Conservation (phyloP, 768 basidiomycete species). For the Lactarius hatsudake region DNA sequence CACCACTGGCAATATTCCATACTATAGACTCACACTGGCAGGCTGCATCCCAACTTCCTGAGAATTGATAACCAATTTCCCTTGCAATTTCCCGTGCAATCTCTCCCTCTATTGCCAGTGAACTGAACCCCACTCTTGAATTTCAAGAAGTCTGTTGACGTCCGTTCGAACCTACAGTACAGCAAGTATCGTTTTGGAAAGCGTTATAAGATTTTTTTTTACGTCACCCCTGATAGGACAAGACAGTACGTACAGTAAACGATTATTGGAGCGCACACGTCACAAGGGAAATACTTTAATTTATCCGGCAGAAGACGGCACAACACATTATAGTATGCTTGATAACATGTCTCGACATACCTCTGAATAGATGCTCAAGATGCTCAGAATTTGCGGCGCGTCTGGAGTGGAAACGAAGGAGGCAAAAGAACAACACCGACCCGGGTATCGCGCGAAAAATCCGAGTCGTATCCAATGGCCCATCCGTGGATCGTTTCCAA, state of each 20-base stretch:
- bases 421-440: background rate
- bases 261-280: background rate
- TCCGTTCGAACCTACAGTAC: too few relatives aligned
- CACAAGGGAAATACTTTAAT: background rate
- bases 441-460: background rate
- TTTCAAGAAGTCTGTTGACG: too few relatives aligned
- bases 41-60: too few relatives aligned
- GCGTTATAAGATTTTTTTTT: too few relatives aligned
- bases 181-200: too few relatives aligned
- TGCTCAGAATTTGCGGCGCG: background rate
- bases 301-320: background rate
- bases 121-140: too few relatives aligned
- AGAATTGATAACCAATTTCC: too few relatives aligned
- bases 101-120: too few relatives aligned
- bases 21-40: too few relatives aligned
- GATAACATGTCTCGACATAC: background rate
- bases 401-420: background rate
- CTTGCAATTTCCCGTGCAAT: too few relatives aligned
- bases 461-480: background rate
- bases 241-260: background rate
- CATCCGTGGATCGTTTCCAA: background rate
- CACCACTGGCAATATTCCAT: too few relatives aligned
- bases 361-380: background rate
- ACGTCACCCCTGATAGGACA: background rate
- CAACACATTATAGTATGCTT: background rate